phyloP scores from a whole-genome alignment of 352 stramenopile genomes.

The Phytophthora boehmeriae region DNA sequence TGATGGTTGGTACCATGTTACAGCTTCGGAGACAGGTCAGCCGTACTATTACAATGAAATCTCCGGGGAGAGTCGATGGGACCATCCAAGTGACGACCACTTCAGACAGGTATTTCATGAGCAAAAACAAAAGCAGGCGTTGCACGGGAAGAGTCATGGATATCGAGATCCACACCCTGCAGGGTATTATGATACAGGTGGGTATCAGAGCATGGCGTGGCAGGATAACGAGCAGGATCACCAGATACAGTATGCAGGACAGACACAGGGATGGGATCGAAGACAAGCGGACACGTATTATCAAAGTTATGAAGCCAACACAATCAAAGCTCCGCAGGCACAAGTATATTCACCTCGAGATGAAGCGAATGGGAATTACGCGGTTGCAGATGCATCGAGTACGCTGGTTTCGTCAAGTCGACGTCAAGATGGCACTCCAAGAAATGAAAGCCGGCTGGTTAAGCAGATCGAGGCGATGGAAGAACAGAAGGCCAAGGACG shows the following conservation, averaged over 20 bases:
- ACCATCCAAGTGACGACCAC: slow-evolving; percentile 77
- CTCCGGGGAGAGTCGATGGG: slow-evolving; percentile 81
- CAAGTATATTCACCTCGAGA: slow-evolving; percentile 27
- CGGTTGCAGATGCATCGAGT: slow-evolving; percentile 19
- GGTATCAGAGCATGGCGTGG: slow-evolving; percentile 30
- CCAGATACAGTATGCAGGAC: slow-evolving; percentile 22
- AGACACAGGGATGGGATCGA: slow-evolving; percentile 28
- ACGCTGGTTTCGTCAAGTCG: slow-evolving; percentile 8
- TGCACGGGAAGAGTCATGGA: slow-evolving; percentile 32
- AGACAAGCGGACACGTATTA: slow-evolving; percentile 27
- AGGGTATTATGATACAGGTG: slow-evolving; percentile 37
- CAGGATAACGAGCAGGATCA: slow-evolving; percentile 31
- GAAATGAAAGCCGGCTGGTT: slow-evolving; percentile 16
- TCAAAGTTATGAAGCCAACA: slow-evolving; percentile 24
- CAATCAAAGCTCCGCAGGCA: slow-evolving; percentile 23
- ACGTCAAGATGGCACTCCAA: slow-evolving; percentile 19
- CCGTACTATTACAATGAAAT: slow-evolving; percentile 87
- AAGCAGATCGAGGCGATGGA: slow-evolving; percentile 39
- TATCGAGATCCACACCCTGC: slow-evolving; percentile 24
- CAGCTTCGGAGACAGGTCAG: slow-evolving; percentile 56
- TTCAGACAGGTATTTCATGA: slow-evolving; percentile 65
- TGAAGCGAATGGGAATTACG: slow-evolving; percentile 14
- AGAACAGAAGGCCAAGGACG: slow-evolving; percentile 36
- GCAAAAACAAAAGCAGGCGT: slow-evolving; percentile 40
- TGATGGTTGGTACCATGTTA: slow-evolving; percentile 69